phyloP scores from a whole-genome alignment of 1,284 basidiomycete genomes.

The Sanghuangporus baumii region DNA sequence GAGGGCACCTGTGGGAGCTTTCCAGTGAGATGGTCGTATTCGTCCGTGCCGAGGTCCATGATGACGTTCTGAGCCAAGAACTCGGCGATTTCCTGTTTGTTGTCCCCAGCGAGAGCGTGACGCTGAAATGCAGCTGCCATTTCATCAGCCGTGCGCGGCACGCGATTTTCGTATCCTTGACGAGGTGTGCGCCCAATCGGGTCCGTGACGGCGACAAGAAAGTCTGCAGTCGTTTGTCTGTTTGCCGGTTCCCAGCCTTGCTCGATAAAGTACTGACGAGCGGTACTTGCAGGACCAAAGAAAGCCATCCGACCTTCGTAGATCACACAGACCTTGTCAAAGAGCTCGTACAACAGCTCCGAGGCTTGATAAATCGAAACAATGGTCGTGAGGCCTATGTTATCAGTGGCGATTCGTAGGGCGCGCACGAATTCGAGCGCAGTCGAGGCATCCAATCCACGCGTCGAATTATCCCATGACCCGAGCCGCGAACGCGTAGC shows the following conservation, averaged over 20 bases:
- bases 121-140: slow-evolving; percentile 41
- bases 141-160: slow-evolving; percentile 59
- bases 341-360: slow-evolving; percentile 41
- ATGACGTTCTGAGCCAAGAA: slow-evolving; percentile 32
- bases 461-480: slow-evolving; percentile 64
- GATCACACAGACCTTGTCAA: slow-evolving; percentile 62
- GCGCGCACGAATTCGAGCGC: slow-evolving; percentile 54
- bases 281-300: slow-evolving; percentile 48
- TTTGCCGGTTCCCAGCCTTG: slow-evolving; percentile 54
- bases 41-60: not conserved
- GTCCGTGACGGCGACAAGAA: slow-evolving; percentile 45
- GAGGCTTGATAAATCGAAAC: slow-evolving; percentile 61
- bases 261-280: slow-evolving; percentile 54
- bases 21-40: not conserved
- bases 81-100: slow-evolving; percentile 31
- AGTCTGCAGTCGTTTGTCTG: slow-evolving; percentile 41
- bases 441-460: slow-evolving; percentile 52
- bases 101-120: slow-evolving; percentile 25
- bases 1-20: not conserved
- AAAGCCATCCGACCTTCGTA: slow-evolving; percentile 61
- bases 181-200: slow-evolving; percentile 50
- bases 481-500: slow-evolving; percentile 52
- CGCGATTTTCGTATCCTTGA: slow-evolving; percentile 37
- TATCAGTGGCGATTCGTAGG: slow-evolving; percentile 50
- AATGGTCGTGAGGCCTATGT: slow-evolving; percentile 44